Evolutionary conservation across 768 basidiomycete genomes (phyloP), one percentile per base, ranked within the genome.

Genomic region (Fistulinella prunicolor): DNA sequence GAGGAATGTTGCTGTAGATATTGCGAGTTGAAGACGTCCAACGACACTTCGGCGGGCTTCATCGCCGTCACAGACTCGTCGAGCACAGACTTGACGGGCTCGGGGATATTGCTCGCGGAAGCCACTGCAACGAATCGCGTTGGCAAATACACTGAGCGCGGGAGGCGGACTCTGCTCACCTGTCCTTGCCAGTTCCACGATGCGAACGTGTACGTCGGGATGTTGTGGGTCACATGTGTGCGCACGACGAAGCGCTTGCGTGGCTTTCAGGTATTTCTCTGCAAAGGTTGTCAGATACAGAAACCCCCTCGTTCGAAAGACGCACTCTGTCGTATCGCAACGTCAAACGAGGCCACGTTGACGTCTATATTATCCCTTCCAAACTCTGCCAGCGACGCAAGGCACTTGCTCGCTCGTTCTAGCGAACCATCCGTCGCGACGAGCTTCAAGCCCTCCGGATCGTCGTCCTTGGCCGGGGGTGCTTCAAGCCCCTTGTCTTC

Each of bases 211-310:
- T 19, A 95, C 68, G 44, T 84, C 80, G 0, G 92, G 79, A 47
- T 84, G 62, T 14, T 80, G 69, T 0, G 78, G 52, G 44, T 82
- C 74, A 10, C 91, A 53, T 3, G 70, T 59, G 16, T 72, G 71
- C 0, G 85, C 89, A 5, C 67, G 71, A 10, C 70, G 72, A 4
- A 97, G 76, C 0, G 87, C 88, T 55, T 76, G 75, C 4, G 82
- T 65, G 0, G 94, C 94, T 57, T 91, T 89, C 29, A 94, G 69
- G 50, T 83, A 81, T 65, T 91, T 90, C 62, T 82, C 94, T 94
- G 53, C 13, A 19, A 20, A n/a, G 16, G 38, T 23, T 6, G 41
- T 53, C 4, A 56, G 14, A 21, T n/a, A n/a, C n/a, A n/a, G n/a
- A n/a, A n/a, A n/a, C n/a, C n/a, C n/a, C n/a, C n/a, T n/a, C n/a